Percentiles rank a stretch among this genome's conserved stretches.
Conservation (phyloP, 2,329 filamentous ascomycete genomes). For the Pseudogymnoascus destructans region DNA sequence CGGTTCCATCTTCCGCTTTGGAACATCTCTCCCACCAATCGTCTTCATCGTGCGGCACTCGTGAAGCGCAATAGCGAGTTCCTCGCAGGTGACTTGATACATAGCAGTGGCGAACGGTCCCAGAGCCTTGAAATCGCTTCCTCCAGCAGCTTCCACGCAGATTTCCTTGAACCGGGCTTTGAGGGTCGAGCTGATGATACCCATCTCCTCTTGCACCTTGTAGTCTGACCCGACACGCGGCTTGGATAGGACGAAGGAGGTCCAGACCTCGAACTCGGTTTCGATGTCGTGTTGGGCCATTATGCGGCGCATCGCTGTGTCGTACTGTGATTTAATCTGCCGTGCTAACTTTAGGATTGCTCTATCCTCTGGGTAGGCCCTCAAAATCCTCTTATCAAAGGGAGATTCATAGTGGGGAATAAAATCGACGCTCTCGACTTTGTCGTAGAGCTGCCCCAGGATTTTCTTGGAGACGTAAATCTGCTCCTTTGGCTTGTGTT, state of each 20-base stretch:
- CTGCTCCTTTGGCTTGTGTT: conserved; percentile 30
- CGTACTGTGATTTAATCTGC: conserved; percentile 63
- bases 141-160: conserved; percentile 53
- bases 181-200: conserved; percentile 49
- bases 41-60: conserved; percentile 32
- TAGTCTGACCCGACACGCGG: conserved; percentile 64
- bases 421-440: conserved; percentile 54
- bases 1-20: conserved; percentile 28
- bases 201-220: conserved; percentile 76
- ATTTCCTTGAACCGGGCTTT: conserved; percentile 54
- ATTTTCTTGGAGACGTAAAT: conserved; percentile 57
- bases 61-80: conserved; percentile 47
- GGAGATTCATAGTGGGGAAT: conserved; percentile 54
- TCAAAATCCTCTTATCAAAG: conserved; percentile 66
- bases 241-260: conserved; percentile 68
- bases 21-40: conserved; percentile 29
- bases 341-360: conserved; percentile 44
- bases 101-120: conserved; percentile 71
- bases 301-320: conserved; percentile 59
- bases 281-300: conserved; percentile 74
- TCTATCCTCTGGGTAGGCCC: conserved; percentile 42
- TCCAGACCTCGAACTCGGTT: conserved; percentile 88
- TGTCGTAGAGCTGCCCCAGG: conserved; percentile 73
- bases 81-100: conserved; percentile 68
- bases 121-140: conserved; percentile 43